These are phyloP conservation scores for Camellia granthamiana DNA, from an alignment of 148 eudicot genomes.

Conservation along the genomic window DNA sequence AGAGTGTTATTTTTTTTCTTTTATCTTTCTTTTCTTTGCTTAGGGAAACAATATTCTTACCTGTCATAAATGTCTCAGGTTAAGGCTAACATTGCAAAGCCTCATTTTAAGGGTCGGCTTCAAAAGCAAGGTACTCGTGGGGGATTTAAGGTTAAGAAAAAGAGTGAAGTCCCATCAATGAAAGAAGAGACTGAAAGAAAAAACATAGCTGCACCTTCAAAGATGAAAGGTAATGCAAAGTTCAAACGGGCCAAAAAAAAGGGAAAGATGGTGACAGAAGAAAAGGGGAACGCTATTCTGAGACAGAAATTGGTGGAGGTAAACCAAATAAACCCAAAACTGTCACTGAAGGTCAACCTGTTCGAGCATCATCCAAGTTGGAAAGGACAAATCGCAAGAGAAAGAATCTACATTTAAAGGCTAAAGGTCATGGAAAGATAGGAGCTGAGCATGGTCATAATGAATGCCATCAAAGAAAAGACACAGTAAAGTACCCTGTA, in stretches of 20 bases:
- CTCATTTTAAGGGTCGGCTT: conserved; percentile 16
- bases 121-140: conserved; percentile 22
- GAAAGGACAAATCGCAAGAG: no score
- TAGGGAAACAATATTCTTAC: neutral
- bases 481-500: conserved; percentile 16
- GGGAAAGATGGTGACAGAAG: conserved; percentile 7
- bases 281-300: no score
- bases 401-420: no score
- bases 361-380: neutral
- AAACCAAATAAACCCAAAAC: neutral
- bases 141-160: conserved; percentile 22
- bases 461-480: conserved; percentile 21
- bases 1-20: neutral
- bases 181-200: no score
- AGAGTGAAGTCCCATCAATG: no score
- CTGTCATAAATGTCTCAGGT: conserved; percentile 16
- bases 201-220: no score
- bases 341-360: conserved; percentile 6
- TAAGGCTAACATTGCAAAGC: conserved; percentile 28
- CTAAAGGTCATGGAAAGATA: conserved; percentile 10
- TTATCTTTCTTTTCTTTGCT: neutral
- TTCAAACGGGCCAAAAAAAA: conserved; percentile 12
- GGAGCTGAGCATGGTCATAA: neutral
- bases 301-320: no score
- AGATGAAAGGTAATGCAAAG: neutral